A percentile compares a stretch with the other conserved stretches of the same genome.
Evolutionary conservation across 805 yeast genomes (phyloP).

Genomic region (Clavispora carvajalis): DNA sequence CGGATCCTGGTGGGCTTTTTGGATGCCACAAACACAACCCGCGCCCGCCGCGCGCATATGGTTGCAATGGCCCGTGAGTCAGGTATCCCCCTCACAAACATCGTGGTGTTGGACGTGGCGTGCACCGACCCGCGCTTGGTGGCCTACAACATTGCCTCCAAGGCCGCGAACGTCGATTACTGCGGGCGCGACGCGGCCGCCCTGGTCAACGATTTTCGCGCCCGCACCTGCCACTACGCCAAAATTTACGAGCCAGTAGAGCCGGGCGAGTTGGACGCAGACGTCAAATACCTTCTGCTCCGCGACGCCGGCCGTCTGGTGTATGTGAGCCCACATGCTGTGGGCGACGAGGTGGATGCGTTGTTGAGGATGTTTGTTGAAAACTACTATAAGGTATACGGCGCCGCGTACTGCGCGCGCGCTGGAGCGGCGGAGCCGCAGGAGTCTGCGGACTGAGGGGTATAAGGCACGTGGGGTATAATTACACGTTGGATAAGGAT

Average conservation of each 20-base stretch:
- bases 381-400: slow-evolving; percentile 13
- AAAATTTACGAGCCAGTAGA: slow-evolving; percentile 17
- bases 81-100: slow-evolving; percentile 24
- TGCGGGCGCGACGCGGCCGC: slow-evolving; percentile 43
- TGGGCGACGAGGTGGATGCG: slow-evolving; percentile 8
- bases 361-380: slow-evolving; percentile 7
- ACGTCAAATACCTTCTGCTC: slow-evolving; percentile 9
- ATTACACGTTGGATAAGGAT: background rate
- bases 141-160: slow-evolving; percentile 58
- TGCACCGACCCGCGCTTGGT: slow-evolving; percentile 49
- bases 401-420: slow-evolving; percentile 12
- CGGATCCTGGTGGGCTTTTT: slow-evolving; percentile 32
- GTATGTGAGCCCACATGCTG: background rate
- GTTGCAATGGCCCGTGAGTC: slow-evolving; percentile 19
- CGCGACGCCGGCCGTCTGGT: slow-evolving; percentile 10
- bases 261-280: slow-evolving; percentile 9
- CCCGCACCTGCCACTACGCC: slow-evolving; percentile 49
- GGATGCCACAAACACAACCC: slow-evolving; percentile 41
- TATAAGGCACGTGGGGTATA: background rate
- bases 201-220: slow-evolving; percentile 57
- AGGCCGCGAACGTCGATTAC: slow-evolving; percentile 61
- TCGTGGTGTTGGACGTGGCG: slow-evolving; percentile 55
- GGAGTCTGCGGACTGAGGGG: background rate
- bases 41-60: slow-evolving; percentile 28
- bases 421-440: background rate